Conservation (phyloP, 805 yeast species). For the Jamesozyma gamospora region DNA sequence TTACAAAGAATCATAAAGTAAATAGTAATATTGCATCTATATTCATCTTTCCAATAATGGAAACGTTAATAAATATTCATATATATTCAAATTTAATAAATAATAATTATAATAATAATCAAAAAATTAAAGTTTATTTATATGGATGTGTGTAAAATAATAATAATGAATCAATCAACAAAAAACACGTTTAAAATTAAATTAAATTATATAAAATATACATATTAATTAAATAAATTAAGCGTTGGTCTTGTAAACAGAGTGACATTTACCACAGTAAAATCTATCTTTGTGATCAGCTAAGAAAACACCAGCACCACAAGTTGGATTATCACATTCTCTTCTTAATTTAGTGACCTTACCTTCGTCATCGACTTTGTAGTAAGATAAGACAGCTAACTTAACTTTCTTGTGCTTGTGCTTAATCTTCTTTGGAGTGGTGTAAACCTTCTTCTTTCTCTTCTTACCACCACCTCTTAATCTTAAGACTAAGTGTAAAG, state of each 20-base stretch:
- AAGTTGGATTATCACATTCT: slow-evolving; percentile 88
- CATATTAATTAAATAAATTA: slow-evolving; percentile 7
- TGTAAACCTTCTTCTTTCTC: slow-evolving; percentile 99
- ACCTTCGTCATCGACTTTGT: slow-evolving; percentile 98
- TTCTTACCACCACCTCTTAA: slow-evolving; percentile 99
- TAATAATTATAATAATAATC: neutral
- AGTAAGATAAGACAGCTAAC: slow-evolving; percentile 98
- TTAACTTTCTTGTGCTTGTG: slow-evolving; percentile 99
- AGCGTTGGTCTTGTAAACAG: slow-evolving; percentile 58
- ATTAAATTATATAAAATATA: slow-evolving; percentile 1
- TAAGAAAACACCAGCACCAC: slow-evolving; percentile 99
- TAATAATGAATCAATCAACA: slow-evolving; percentile 1
- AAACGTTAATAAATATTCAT: no score
- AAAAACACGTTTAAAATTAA: neutral
- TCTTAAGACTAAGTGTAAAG: slow-evolving; percentile 91
- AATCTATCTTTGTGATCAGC: slow-evolving; percentile 98
- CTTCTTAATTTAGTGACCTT: slow-evolving; percentile 97
- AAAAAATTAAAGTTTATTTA: slow-evolving; percentile 3
- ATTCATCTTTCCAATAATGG: no score
- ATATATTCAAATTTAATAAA: no score
- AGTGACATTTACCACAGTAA: slow-evolving; percentile 99
- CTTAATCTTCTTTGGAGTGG: slow-evolving; percentile 99
- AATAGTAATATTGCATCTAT: neutral
- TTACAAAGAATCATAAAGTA: neutral
- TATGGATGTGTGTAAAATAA: slow-evolving; percentile 4